Percentiles rank a stretch among this genome's conserved stretches.
phyloP scores from a whole-genome alignment of 257 asterid species.

The Ehretia macrophylla region DNA sequence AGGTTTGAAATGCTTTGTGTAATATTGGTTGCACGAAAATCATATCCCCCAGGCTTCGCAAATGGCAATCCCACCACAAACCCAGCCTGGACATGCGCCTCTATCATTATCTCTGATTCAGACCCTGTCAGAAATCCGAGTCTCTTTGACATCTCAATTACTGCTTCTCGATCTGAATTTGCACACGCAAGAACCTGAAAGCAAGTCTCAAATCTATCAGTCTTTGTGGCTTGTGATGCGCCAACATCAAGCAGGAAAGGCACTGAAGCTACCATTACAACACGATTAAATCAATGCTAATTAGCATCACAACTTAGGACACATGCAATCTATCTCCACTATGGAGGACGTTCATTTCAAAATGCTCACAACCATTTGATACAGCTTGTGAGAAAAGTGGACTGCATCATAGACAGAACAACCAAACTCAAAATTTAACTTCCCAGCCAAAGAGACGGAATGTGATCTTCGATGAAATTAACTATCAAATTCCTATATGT shows the following conservation, averaged over 20 bases:
- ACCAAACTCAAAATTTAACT: too few relatives aligned
- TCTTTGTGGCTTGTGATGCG: neutral
- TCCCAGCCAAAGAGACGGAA: too few relatives aligned
- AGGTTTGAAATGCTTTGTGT: conserved; percentile 74
- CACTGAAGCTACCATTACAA: too few relatives aligned
- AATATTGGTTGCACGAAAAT: conserved; percentile 73
- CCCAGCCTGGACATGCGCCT: conserved; percentile 94
- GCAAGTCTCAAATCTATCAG: neutral
- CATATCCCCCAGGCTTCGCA: conserved; percentile 71
- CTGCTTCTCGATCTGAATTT: conserved; percentile 63
- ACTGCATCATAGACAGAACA: neutral
- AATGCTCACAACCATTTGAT: neutral
- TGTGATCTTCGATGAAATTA: too few relatives aligned
- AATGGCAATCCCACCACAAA: conserved; percentile 91
- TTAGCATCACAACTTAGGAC: neutral
- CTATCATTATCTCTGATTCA: conserved; percentile 84
- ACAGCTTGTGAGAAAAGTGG: neutral
- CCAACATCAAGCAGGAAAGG: neutral
- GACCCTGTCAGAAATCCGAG: conserved; percentile 91
- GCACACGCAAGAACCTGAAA: conserved; percentile 87
- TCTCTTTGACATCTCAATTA: conserved; percentile 80
- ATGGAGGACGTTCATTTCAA: too few relatives aligned
- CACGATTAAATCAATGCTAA: too few relatives aligned
- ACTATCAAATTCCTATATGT: too few relatives aligned
- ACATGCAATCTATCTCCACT: neutral